Conservation (phyloP, 2,329 filamentous ascomycete species). For the Spiromastix sp. region DNA sequence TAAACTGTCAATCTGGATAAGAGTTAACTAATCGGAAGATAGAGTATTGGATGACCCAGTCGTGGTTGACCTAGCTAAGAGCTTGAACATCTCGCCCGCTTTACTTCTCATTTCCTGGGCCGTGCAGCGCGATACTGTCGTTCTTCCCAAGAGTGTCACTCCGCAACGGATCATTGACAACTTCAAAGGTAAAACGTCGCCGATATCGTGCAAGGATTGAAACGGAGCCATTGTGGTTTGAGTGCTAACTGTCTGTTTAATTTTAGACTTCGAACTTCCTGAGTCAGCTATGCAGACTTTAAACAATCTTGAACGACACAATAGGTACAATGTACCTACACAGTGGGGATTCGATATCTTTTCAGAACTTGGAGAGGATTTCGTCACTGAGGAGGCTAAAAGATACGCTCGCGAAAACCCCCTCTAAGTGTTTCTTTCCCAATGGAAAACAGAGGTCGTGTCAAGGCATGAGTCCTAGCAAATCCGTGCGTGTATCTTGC, state of each 20-base stretch:
- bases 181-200: constrained; percentile 25
- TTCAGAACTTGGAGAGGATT: constrained; percentile 5
- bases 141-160: constrained; percentile 45
- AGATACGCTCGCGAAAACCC: constrained; percentile 4
- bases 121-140: constrained; percentile 43
- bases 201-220: no score
- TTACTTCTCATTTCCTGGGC: constrained; percentile 46
- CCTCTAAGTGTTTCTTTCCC: not conserved
- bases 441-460: no score
- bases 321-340: constrained; percentile 4
- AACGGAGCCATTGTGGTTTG: no score
- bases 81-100: constrained; percentile 46
- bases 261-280: constrained; percentile 6
- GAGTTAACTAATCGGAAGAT: not conserved
- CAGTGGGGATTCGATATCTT: constrained; percentile 9
- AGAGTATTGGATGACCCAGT: constrained; percentile 49
- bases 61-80: constrained; percentile 50
- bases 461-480: no score
- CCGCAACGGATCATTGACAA: constrained; percentile 39
- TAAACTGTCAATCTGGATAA: no score
- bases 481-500: no score
- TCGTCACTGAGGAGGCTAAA: constrained; percentile 3
- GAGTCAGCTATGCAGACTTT: constrained; percentile 6
- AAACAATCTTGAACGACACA: constrained; percentile 5
- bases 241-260: constrained; percentile 1